Percentiles rank a stretch among this genome's conserved stretches.
Conservation (phyloP, 176 grass and related monocot genomes). For the Urochloa ruziziensis region DNA sequence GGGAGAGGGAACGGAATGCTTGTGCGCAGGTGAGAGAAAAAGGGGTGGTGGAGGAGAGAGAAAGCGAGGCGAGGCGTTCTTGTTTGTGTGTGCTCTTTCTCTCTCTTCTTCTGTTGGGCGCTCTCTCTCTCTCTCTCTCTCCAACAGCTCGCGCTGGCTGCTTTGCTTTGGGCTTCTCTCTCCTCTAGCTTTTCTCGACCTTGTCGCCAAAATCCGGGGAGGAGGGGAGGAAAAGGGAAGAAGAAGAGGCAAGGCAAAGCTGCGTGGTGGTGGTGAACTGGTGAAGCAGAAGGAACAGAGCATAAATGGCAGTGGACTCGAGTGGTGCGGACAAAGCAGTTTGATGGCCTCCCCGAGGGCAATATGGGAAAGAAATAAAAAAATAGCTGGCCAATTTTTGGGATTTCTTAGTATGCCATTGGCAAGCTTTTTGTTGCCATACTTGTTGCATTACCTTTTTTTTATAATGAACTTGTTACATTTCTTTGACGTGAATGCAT, state of each 20-base stretch:
- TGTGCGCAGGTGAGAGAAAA: constrained; percentile 13
- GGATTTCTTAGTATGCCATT: not conserved
- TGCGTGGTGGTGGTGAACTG: not conserved
- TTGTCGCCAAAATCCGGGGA: constrained; percentile 24
- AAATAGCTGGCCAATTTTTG: not conserved
- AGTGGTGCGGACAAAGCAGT: constrained; percentile 25
- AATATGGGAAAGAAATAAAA: not conserved
- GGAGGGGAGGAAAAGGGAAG: not conserved
- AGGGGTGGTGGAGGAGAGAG: constrained; percentile 15
- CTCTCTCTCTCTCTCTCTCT: not conserved
- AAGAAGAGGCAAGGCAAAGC: not conserved
- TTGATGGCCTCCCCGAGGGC: not conserved
- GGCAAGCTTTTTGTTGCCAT: not conserved
- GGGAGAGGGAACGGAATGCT: not conserved
- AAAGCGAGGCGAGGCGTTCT: constrained; percentile 11
- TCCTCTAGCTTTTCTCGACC: constrained; percentile 16
- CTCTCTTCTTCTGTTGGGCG: not conserved
- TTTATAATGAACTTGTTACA: too few relatives aligned
- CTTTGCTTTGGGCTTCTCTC: constrained; percentile 4
- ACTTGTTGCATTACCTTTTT: too few relatives aligned
- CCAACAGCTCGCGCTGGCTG: not conserved
- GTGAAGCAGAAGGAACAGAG: not conserved
- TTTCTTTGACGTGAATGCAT: too few relatives aligned
- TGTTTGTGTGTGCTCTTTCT: constrained; percentile 5
- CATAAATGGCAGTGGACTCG: constrained; percentile 23